Conservation (phyloP, 768 basidiomycete genomes). For the Pholiota conissans region DNA sequence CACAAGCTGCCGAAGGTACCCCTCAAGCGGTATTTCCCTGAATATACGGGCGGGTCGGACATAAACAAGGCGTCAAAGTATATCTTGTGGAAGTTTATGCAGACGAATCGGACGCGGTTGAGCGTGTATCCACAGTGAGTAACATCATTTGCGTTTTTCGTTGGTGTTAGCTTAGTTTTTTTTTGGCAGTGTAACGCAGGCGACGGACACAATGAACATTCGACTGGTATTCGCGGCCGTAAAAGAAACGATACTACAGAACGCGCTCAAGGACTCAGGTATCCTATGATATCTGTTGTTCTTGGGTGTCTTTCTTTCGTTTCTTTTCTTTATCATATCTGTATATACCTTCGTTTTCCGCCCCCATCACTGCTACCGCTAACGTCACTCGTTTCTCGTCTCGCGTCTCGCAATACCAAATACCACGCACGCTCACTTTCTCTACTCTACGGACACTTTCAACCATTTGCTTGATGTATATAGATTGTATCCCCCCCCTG, state of each 20-base stretch:
- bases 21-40: conserved; percentile 79
- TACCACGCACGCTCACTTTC: no score
- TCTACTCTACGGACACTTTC: no score
- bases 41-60: conserved; percentile 86
- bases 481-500: no score
- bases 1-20: conserved; percentile 80
- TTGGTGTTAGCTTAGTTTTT: conserved; percentile 20
- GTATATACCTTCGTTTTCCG: background rate
- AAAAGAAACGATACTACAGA: conserved; percentile 92
- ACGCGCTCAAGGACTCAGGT: conserved; percentile 82
- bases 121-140: conserved; percentile 90
- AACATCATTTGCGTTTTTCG: conserved; percentile 13
- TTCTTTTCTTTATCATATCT: background rate
- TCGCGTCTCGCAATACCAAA: no score
- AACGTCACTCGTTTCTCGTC: no score
- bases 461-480: no score
- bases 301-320: background rate
- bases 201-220: conserved; percentile 86
- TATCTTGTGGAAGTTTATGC: conserved; percentile 94
- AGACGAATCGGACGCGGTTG: conserved; percentile 63
- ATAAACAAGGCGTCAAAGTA: conserved; percentile 95
- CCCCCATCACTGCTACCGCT: background rate
- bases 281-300: conserved; percentile 47
- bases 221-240: conserved; percentile 82
- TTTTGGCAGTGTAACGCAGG: conserved; percentile 71